Evolutionary conservation across 495 filamentous ascomycete species (phyloP).

Genomic region (Aspergillus nanangensis): DNA sequence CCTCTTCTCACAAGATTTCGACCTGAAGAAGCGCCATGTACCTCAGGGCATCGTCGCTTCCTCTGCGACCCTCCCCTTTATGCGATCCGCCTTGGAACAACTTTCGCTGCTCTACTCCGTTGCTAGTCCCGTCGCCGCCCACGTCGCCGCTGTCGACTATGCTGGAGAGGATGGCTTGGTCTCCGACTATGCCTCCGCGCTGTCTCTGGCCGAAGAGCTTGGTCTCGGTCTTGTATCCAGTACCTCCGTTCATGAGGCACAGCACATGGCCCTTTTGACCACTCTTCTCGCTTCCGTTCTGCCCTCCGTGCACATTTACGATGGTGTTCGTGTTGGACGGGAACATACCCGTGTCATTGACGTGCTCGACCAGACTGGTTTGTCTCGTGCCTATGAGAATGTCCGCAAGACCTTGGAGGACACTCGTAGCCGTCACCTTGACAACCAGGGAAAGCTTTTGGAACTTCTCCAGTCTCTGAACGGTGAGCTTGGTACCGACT

Average conservation of each 20-base stretch:
- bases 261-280: constrained; percentile 92
- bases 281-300: constrained; percentile 75
- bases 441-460: constrained; percentile 67
- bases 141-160: constrained; percentile 93
- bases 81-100: constrained; percentile 84
- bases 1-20: constrained; percentile 94
- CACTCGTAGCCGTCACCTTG: constrained; percentile 63
- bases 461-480: constrained; percentile 80
- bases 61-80: constrained; percentile 70
- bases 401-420: constrained; percentile 57
- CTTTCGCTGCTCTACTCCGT: constrained; percentile 83
- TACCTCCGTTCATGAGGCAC: constrained; percentile 79
- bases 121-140: constrained; percentile 86
- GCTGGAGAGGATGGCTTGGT: constrained; percentile 67
- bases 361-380: constrained; percentile 65
- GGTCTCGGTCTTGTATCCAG: constrained; percentile 83
- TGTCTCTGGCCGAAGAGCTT: constrained; percentile 85
- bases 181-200: constrained; percentile 77
- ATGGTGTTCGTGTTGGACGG: constrained; percentile 79
- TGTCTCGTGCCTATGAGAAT: constrained; percentile 66
- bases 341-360: constrained; percentile 87
- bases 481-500: constrained; percentile 87
- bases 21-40: constrained; percentile 82
- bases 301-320: constrained; percentile 87
- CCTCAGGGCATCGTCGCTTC: constrained; percentile 87